Conservation (phyloP, 371 early-diverging fungal genomes). For the Mortierella sp. region DNA sequence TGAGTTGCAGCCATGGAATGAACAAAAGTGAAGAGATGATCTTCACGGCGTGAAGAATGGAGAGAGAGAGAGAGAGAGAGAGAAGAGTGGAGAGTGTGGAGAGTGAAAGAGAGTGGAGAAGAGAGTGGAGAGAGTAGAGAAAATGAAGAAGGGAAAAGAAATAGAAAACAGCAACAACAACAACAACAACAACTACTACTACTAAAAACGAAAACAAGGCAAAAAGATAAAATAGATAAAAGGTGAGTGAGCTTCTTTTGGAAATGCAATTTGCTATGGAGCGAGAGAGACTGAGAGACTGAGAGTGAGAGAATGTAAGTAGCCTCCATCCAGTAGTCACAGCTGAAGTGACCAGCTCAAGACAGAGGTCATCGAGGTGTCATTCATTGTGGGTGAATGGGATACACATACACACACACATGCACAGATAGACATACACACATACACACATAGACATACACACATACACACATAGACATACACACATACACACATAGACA, state of each 20-base stretch:
- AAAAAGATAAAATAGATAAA: background rate
- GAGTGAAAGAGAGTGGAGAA: background rate
- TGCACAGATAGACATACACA: too few species aligned
- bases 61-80: background rate
- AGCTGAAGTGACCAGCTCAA: background rate
- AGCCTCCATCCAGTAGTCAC: too few species aligned
- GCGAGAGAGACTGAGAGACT: too few species aligned
- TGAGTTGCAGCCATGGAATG: conserved; percentile 7
- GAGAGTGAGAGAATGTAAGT: background rate
- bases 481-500: background rate
- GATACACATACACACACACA: too few species aligned
- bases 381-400: too few species aligned
- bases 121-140: background rate
- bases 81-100: background rate
- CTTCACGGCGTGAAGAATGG: background rate
- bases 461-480: too few species aligned
- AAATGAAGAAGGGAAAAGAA: background rate
- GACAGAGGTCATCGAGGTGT: background rate
- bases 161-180: background rate
- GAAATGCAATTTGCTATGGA: conserved; percentile 11
- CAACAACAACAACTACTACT: too few species aligned
- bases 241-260: conserved; percentile 6
- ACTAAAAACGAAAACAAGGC: too few species aligned
- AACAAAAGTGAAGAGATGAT: background rate
- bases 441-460: too few species aligned